Conservation (phyloP, 2,329 filamentous ascomycete species). For the Diaporthe aspalathi region DNA sequence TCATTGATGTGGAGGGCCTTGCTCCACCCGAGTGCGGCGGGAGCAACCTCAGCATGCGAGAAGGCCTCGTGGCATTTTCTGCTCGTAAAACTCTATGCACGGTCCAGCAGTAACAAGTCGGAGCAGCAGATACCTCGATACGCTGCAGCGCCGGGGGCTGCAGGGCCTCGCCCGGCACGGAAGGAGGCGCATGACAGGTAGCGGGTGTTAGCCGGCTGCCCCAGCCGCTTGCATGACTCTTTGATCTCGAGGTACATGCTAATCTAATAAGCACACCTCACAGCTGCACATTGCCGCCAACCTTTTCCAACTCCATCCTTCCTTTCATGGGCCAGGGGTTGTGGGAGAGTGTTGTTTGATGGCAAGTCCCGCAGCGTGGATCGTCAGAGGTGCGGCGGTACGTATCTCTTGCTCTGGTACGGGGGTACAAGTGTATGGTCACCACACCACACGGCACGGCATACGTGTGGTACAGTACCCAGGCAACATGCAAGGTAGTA, state of each 20-base stretch:
- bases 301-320: conserved; percentile 27
- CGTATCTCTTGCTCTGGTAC: neutral
- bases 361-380: conserved; percentile 19
- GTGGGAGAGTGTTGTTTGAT: neutral
- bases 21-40: conserved; percentile 27
- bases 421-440: neutral
- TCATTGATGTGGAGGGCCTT: too few species aligned
- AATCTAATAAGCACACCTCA: neutral
- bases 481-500: neutral
- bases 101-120: conserved; percentile 10
- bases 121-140: too few species aligned
- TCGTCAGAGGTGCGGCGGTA: neutral
- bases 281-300: conserved; percentile 24
- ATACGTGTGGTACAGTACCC: neutral
- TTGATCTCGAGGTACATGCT: conserved; percentile 18
- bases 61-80: conserved; percentile 32
- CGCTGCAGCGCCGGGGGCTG: neutral
- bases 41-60: conserved; percentile 31
- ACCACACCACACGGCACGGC: neutral
- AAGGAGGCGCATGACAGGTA: conserved; percentile 9
- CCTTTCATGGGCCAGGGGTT: conserved; percentile 21
- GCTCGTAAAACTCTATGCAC: conserved; percentile 29
- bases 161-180: neutral
- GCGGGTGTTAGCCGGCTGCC: conserved; percentile 13
- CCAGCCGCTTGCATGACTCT: conserved; percentile 24